Evolutionary conservation across 768 basidiomycete species (phyloP).

Genomic region (Pleurotus platypus): DNA sequence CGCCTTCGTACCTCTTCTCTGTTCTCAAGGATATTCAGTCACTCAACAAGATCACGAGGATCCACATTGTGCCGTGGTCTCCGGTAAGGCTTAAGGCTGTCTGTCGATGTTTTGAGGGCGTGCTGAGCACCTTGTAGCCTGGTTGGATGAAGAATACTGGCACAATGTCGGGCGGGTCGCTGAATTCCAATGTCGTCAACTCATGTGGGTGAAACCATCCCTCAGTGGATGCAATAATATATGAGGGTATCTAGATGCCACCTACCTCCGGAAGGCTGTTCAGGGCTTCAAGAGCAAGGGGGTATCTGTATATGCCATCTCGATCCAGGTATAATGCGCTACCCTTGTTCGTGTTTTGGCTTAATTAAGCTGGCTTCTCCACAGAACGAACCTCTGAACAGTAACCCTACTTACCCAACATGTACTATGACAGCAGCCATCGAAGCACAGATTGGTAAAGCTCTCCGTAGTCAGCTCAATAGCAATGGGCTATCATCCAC

Average conservation of each 20-base stretch:
- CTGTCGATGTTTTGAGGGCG: background rate
- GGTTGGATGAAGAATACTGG: slow-evolving; percentile 75
- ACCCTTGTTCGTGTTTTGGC: background rate
- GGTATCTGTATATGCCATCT: slow-evolving; percentile 58
- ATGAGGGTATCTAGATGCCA: slow-evolving; percentile 45
- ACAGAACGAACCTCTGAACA: slow-evolving; percentile 50
- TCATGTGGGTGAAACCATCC: slow-evolving; percentile 35
- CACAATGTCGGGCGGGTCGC: slow-evolving; percentile 64
- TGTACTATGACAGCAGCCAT: slow-evolving; percentile 48
- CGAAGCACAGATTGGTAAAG: slow-evolving; percentile 56
- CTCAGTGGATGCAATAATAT: no score
- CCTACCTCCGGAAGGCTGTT: slow-evolving; percentile 67
- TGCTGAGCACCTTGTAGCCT: slow-evolving; percentile 40
- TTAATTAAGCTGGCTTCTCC: background rate
- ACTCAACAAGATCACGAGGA: slow-evolving; percentile 46
- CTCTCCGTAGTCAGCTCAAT: slow-evolving; percentile 57
- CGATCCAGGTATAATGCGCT: slow-evolving; percentile 36
- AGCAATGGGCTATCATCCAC: slow-evolving; percentile 55
- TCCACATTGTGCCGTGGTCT: slow-evolving; percentile 72
- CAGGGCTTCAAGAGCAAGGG: slow-evolving; percentile 67
- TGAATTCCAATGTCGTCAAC: slow-evolving; percentile 44
- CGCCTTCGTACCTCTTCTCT: slow-evolving; percentile 62
- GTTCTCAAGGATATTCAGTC: slow-evolving; percentile 61
- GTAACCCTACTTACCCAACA: slow-evolving; percentile 67
- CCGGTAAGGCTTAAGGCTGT: slow-evolving; percentile 42